A percentile compares a stretch with the other conserved stretches of the same genome.
These are phyloP conservation scores for Centaurea solstitialis DNA, from an alignment of 129 eudicot genomes.

Conservation along the genomic window DNA sequence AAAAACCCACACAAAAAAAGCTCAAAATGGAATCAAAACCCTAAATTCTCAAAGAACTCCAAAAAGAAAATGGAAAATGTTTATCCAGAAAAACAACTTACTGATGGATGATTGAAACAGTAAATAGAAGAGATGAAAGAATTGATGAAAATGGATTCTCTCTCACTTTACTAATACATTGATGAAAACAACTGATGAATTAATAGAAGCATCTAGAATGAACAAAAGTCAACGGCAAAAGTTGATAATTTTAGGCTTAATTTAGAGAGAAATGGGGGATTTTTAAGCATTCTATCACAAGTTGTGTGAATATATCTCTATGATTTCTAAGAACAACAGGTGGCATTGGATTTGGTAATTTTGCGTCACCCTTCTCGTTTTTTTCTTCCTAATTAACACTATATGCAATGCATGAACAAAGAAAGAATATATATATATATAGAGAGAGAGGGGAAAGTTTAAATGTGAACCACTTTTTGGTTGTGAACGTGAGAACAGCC, in stretches of 20 bases:
- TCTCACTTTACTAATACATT: background rate
- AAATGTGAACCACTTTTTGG: too few species aligned
- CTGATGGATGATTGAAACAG: background rate
- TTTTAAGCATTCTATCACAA: conserved; percentile 36
- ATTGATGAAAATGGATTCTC: conserved; percentile 27
- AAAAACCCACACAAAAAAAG: background rate
- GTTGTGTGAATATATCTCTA: conserved; percentile 56
- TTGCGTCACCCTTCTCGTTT: background rate
- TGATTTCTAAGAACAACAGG: conserved; percentile 43
- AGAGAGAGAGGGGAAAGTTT: too few species aligned
- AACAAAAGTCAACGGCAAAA: conserved; percentile 19
- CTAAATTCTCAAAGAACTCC: conserved; percentile 13
- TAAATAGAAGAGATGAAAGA: conserved; percentile 32
- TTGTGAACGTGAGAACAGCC: too few species aligned
- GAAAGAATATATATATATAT: too few species aligned
- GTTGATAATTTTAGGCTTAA: background rate
- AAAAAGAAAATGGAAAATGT: conserved; percentile 10
- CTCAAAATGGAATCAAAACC: conserved; percentile 29
- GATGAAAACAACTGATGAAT: background rate
- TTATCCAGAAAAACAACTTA: conserved; percentile 9
- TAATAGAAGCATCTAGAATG: conserved; percentile 1
- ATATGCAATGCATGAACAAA: background rate
- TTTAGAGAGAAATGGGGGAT: conserved; percentile 23
- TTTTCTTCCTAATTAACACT: background rate
- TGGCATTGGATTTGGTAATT: conserved; percentile 53